phyloP scores from a whole-genome alignment of 495 filamentous ascomycete species.

The Clavariopsis aquatica region DNA sequence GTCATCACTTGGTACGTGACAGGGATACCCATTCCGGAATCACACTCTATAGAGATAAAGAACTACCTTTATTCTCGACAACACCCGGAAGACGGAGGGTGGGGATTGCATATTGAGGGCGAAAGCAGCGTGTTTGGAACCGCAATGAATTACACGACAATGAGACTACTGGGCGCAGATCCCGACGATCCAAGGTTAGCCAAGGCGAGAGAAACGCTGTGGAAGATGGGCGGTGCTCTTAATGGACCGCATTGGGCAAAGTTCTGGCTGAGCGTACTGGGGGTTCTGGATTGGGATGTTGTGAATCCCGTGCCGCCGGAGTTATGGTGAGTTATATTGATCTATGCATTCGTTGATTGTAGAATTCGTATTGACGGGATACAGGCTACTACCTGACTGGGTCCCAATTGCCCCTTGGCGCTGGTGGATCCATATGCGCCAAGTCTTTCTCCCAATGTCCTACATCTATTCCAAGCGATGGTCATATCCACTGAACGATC shows the following conservation, averaged over 20 bases:
- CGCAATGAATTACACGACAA: conserved; percentile 79
- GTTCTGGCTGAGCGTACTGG: conserved; percentile 83
- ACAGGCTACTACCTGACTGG: conserved; percentile 87
- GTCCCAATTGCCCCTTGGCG: conserved; percentile 91
- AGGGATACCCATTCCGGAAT: conserved; percentile 79
- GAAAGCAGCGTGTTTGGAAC: conserved; percentile 91
- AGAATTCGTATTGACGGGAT: not conserved
- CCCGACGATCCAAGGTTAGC: conserved; percentile 84
- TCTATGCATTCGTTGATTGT: not conserved
- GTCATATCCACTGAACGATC: conserved; percentile 67
- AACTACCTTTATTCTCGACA: conserved; percentile 90
- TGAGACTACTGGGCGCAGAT: conserved; percentile 84
- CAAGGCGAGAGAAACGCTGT: conserved; percentile 79
- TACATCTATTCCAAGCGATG: conserved; percentile 82
- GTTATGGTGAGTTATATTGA: conserved; percentile 62
- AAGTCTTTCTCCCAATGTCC: conserved; percentile 89
- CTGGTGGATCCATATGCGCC: conserved; percentile 98
- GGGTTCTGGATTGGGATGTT: conserved; percentile 83
- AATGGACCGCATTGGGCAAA: conserved; percentile 93
- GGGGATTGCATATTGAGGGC: conserved; percentile 96
- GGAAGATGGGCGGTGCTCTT: conserved; percentile 82
- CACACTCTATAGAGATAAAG: conserved; percentile 83
- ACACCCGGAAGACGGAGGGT: conserved; percentile 86
- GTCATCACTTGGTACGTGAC: conserved; percentile 91
- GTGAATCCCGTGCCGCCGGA: conserved; percentile 94